Conservation (phyloP, 176 grass and related monocot genomes). For the Oryza meridionalis region DNA sequence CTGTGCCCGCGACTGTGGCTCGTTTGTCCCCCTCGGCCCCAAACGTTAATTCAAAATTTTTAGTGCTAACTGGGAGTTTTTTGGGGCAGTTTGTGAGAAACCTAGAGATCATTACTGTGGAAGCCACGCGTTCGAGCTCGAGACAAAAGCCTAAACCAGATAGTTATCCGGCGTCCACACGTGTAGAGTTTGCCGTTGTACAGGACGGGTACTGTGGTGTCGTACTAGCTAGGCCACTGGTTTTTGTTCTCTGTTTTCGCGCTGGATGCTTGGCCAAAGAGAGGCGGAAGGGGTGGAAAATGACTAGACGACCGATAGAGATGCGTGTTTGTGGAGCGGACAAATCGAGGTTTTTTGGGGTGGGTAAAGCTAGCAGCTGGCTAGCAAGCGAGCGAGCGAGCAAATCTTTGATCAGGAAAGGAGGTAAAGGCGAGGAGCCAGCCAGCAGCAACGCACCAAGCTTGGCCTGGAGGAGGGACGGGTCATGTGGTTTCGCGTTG, state of each 20-base stretch:
- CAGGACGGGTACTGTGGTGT: background rate
- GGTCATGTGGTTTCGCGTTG: slow-evolving; percentile 9
- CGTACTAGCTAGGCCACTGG: background rate
- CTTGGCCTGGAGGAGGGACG: slow-evolving; percentile 1
- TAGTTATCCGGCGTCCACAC: background rate
- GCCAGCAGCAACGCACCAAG: background rate
- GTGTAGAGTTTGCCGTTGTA: background rate
- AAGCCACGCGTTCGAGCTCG: background rate
- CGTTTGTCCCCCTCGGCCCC: background rate
- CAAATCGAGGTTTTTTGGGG: slow-evolving; percentile 43
- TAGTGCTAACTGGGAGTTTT: no score
- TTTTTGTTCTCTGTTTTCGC: slow-evolving; percentile 28
- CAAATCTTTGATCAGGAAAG: slow-evolving; percentile 41
- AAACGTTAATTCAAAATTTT: no score
- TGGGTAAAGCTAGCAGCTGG: slow-evolving; percentile 7
- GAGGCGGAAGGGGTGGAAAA: slow-evolving; percentile 21
- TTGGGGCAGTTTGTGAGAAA: background rate
- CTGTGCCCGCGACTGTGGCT: background rate
- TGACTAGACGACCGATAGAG: slow-evolving; percentile 31
- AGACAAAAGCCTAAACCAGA: background rate
- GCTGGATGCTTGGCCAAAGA: slow-evolving; percentile 34
- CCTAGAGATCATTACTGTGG: background rate
- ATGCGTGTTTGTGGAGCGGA: slow-evolving; percentile 46
- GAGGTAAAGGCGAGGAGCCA: slow-evolving; percentile 12
- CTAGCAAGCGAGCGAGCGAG: background rate